Conservation (phyloP, 2,329 filamentous ascomycete genomes). For the Ophiocordyceps australis region DNA sequence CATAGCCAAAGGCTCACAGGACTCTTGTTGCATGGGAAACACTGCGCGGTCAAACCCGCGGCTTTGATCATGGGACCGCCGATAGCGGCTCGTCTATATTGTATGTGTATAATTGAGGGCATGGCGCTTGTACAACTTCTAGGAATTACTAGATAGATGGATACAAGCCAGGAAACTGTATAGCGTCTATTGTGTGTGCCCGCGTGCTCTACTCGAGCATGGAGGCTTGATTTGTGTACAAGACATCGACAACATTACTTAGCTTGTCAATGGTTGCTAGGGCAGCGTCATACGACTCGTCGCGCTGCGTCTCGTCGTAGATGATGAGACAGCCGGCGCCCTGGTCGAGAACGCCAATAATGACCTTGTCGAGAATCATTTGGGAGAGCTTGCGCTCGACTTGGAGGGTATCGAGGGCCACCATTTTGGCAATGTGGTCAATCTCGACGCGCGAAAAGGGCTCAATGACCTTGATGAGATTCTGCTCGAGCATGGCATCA, state of each 20-base stretch:
- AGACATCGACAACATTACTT: conserved; percentile 88
- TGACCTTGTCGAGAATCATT: conserved; percentile 99
- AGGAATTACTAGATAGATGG: too few species aligned
- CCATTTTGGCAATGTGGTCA: conserved; percentile 92
- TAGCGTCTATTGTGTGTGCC: conserved; percentile 5
- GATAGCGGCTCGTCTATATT: not conserved
- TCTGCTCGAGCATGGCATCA: conserved; percentile 98
- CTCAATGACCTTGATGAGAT: conserved; percentile 98
- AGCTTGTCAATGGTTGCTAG: conserved; percentile 92
- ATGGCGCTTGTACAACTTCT: too few species aligned
- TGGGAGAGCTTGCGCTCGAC: conserved; percentile 96
- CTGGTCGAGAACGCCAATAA: conserved; percentile 92
- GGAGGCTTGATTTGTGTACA: conserved; percentile 96
- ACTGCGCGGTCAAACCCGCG: not conserved
- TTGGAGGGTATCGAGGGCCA: conserved; percentile 86
- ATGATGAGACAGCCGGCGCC: conserved; percentile 95
- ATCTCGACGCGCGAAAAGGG: conserved; percentile 96
- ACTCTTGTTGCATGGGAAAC: conserved; percentile 1
- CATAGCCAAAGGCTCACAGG: too few species aligned
- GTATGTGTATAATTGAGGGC: too few species aligned
- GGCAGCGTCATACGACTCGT: conserved; percentile 87
- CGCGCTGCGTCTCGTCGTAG: conserved; percentile 85
- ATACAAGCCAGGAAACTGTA: conserved; percentile 1
- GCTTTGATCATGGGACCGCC: conserved; percentile 1
- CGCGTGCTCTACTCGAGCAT: conserved; percentile 54